Percentiles rank a stretch among this genome's conserved stretches.
Conservation (phyloP, 805 yeast species). For the Yamadazyma ubonensis region DNA sequence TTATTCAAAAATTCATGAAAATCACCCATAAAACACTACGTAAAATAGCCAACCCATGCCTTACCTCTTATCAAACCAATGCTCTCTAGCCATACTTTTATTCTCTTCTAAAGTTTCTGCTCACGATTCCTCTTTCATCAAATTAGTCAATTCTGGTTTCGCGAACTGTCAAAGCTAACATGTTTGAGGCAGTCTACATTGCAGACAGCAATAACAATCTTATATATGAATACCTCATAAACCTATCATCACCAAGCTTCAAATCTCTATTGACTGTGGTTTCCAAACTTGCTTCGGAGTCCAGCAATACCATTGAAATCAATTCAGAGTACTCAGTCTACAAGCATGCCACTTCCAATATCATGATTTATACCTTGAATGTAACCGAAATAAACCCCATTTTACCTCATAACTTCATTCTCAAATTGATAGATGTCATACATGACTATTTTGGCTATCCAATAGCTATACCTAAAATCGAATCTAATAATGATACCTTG, state of each 20-base stretch:
- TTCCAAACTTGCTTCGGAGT: constrained; percentile 4
- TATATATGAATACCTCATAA: constrained; percentile 36
- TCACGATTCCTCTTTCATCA: neutral
- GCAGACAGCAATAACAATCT: constrained; percentile 34
- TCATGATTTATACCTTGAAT: constrained; percentile 31
- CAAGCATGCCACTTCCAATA: constrained; percentile 20
- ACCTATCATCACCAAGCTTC: constrained; percentile 32
- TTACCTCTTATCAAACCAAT: no score
- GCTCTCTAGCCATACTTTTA: no score
- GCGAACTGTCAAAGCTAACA: constrained; percentile 11
- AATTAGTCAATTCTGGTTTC: neutral
- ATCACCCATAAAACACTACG: no score
- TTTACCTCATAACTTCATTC: constrained; percentile 54
- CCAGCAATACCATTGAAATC: constrained; percentile 27
- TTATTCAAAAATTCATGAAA: no score
- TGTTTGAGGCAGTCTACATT: constrained; percentile 46
- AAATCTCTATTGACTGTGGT: constrained; percentile 22
- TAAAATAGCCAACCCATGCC: no score
- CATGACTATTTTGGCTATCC: constrained; percentile 59
- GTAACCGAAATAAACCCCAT: constrained; percentile 43
- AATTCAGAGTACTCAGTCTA: constrained; percentile 30
- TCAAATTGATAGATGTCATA: constrained; percentile 49
- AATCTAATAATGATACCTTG: constrained; percentile 67
- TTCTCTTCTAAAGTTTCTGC: neutral
- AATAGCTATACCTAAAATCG: constrained; percentile 56